phyloP scores from a whole-genome alignment of 2,329 filamentous ascomycete genomes.

The Teratosphaeria pseudoeucalypti region DNA sequence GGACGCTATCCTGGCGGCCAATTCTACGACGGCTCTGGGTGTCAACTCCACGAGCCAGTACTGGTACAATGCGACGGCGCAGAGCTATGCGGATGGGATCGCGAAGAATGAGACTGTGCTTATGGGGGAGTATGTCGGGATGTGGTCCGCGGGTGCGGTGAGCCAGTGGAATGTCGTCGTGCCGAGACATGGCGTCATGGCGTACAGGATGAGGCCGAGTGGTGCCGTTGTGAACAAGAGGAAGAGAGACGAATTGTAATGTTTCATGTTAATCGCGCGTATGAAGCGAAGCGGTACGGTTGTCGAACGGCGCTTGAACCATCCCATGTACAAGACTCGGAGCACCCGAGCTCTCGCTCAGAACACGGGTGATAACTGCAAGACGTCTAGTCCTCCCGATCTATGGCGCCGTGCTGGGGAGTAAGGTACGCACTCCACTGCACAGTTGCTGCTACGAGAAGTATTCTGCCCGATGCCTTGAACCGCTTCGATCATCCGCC shows the following conservation, averaged over 20 bases:
- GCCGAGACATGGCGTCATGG: slow-evolving; percentile 8
- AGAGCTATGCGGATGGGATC: slow-evolving; percentile 40
- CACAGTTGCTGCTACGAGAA: no score
- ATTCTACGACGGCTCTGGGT: slow-evolving; percentile 6
- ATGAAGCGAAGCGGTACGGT: no score
- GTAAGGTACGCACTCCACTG: no score
- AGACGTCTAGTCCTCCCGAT: no score
- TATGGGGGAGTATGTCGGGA: slow-evolving; percentile 37
- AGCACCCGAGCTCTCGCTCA: no score
- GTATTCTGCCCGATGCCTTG: no score
- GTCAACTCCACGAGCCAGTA: slow-evolving; percentile 30
- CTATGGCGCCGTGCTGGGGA: no score
- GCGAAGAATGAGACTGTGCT: slow-evolving; percentile 33
- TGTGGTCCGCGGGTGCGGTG: slow-evolving; percentile 27
- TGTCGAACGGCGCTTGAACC: no score
- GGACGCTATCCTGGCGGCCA: slow-evolving; percentile 21
- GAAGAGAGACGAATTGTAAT: slow-evolving; percentile 1
- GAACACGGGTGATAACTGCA: no score
- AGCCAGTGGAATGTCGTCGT: slow-evolving; percentile 37
- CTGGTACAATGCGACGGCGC: slow-evolving; percentile 36
- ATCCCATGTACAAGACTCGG: no score
- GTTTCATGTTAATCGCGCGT: not conserved
- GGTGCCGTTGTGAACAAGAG: not conserved
- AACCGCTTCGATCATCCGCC: no score
- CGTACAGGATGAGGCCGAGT: slow-evolving; percentile 6